Evolutionary conservation across 2,329 filamentous ascomycete species (phyloP), one percentile per base, ranked within the genome.

Genomic region (Hirsutella minnesotensis): DNA sequence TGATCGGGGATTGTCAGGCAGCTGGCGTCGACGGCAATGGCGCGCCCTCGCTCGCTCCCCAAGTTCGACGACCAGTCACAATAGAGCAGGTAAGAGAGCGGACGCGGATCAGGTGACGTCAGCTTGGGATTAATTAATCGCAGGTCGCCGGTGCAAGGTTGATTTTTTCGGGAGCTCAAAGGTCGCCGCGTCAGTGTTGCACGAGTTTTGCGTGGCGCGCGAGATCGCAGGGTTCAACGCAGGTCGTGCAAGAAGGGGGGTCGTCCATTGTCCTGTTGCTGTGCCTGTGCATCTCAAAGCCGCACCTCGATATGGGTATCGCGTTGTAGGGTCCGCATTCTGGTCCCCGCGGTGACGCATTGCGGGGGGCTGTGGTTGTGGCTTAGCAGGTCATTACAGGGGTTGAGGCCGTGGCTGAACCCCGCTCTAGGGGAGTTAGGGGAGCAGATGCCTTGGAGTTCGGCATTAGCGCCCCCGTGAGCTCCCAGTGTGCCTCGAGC

Each of bases 331-430:
- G 16, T 16, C 33, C 33, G 33, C 33, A 9, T 16, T n/a, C n/a
- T 38, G 43, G 43, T 51, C 50, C 47, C 49, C 49, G 43, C 51
- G 50, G 51, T 53, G 51, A 53, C 50, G 51, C 50, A 51, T 38
- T 39, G 44, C 16, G 43, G 41, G 43, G 5, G 30, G 36, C 19
- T 12, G 35, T 39, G 29, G n/a, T 21, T 27, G 41, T 43, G 36
- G 36, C 41, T 43, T n/a, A 43, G 41, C 18, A 27, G 36, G 33
- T 15, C 8, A 16, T 5, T 33, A 13, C 31, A 33, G 31, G 12
- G n/a, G 24, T 27, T 27, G 24, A 27, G 24, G 24, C 15, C 15
- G 31, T 33, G 31, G 31, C 31, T 33, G n/a, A 13, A 16, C 31
- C 12, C 31, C 10, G 15, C 31, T 15, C 5, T 9, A 9, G 15